A percentile compares a stretch with the other conserved stretches of the same genome.
phyloP scores from a whole-genome alignment of 495 filamentous ascomycete genomes.

The Penicillium lividum region DNA sequence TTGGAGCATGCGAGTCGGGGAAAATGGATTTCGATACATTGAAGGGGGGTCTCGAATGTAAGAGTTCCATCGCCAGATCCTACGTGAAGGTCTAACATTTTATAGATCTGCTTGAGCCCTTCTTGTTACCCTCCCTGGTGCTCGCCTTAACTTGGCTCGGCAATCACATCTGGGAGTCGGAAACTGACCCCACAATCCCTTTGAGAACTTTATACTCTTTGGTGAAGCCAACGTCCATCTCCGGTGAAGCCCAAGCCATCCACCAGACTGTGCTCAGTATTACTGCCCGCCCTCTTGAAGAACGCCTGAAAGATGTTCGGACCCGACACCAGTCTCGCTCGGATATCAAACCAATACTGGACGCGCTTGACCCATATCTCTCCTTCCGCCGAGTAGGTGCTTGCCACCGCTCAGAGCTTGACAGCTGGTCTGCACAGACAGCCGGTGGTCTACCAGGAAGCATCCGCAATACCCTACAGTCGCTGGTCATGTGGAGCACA shows the following conservation, averaged over 20 bases:
- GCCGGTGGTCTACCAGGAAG: constrained; percentile 62
- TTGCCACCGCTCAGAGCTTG: constrained; percentile 70
- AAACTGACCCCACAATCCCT: constrained; percentile 61
- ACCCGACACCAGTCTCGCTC: constrained; percentile 64
- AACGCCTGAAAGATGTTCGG: constrained; percentile 71
- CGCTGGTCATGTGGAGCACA: constrained; percentile 71
- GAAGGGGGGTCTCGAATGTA: constrained; percentile 86
- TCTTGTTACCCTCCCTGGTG: constrained; percentile 84
- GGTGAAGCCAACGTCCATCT: constrained; percentile 72
- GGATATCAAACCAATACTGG: constrained; percentile 71
- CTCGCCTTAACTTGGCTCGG: constrained; percentile 79
- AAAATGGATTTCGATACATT: constrained; percentile 77
- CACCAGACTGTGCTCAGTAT: constrained; percentile 83
- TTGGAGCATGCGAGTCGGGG: constrained; percentile 70
- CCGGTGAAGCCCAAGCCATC: constrained; percentile 77
- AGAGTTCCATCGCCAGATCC: constrained; percentile 23
- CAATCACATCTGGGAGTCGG: constrained; percentile 74
- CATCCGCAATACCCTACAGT: constrained; percentile 65
- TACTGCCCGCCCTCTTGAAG: constrained; percentile 73
- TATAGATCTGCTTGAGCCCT: constrained; percentile 80
- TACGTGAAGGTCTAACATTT: background rate
- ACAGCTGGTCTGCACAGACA: constrained; percentile 66
- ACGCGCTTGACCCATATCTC: constrained; percentile 68
- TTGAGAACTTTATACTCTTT: constrained; percentile 73
- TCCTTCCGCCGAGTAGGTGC: constrained; percentile 65